These are phyloP conservation scores for Aspergillus sp. DNA, from an alignment of 2,329 filamentous ascomycete genomes.

Conservation along the genomic window DNA sequence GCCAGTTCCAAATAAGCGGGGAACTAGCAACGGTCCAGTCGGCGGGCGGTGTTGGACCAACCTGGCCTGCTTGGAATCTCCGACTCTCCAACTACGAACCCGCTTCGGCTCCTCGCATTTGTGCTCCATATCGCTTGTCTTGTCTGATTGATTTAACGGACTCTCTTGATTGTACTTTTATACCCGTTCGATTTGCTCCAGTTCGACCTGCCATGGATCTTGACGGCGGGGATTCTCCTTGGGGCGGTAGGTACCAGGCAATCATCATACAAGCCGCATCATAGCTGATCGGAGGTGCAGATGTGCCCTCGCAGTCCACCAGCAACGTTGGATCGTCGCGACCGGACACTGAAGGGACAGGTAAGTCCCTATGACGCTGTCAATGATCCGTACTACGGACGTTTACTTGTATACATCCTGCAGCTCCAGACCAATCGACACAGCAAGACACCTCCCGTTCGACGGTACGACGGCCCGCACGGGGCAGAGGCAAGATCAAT, in stretches of 20 bases:
- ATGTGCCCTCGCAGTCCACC: constrained; percentile 52
- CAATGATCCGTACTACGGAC: not conserved
- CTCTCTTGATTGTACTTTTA: constrained; percentile 2
- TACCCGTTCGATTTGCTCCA: constrained; percentile 9
- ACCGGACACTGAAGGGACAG: constrained; percentile 34
- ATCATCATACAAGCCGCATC: constrained; percentile 29
- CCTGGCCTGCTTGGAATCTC: constrained; percentile 19
- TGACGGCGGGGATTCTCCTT: constrained; percentile 53
- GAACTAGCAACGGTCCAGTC: constrained; percentile 8
- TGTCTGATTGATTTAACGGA: not conserved
- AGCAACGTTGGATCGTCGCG: constrained; percentile 31
- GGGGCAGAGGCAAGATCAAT: constrained; percentile 61
- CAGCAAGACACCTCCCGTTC: constrained; percentile 51
- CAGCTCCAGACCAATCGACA: constrained; percentile 37
- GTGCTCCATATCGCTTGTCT: not conserved
- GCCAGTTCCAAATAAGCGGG: constrained; percentile 3
- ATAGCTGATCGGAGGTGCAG: constrained; percentile 38
- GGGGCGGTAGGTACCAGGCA: constrained; percentile 50
- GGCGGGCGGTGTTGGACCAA: constrained; percentile 15
- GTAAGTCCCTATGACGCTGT: constrained; percentile 29
- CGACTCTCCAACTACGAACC: constrained; percentile 13
- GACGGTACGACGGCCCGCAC: constrained; percentile 54
- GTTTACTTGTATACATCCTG: constrained; percentile 19
- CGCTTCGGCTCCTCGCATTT: constrained; percentile 6
- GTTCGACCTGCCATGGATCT: constrained; percentile 41